phyloP scores from a whole-genome alignment of 805 yeast species.

The Myxozyma mucilagina region DNA sequence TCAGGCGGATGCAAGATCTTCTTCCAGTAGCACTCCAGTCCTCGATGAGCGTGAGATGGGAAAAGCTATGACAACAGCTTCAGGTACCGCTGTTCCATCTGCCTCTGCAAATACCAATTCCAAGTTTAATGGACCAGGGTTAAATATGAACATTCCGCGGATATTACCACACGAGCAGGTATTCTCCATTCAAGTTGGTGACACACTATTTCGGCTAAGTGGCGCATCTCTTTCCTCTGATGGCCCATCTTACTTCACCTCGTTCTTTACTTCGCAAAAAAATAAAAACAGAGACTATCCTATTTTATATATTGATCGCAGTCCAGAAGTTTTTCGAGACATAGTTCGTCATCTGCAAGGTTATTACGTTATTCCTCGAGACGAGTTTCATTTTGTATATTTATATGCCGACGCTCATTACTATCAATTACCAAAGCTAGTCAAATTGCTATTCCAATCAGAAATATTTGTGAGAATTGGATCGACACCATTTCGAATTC shows the following conservation, averaged over 20 bases:
- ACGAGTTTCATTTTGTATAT: slow-evolving; percentile 62
- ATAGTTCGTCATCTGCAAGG: slow-evolving; percentile 75
- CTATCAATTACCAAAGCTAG: slow-evolving; percentile 62
- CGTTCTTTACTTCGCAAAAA: slow-evolving; percentile 50
- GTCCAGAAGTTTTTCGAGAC: slow-evolving; percentile 64
- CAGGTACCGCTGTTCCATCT: slow-evolving; percentile 2
- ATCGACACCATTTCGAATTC: slow-evolving; percentile 56
- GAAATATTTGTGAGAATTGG: slow-evolving; percentile 64
- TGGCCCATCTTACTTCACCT: slow-evolving; percentile 80
- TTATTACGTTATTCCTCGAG: slow-evolving; percentile 60
- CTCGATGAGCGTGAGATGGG: not conserved
- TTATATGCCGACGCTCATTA: slow-evolving; percentile 71
- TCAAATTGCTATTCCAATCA: slow-evolving; percentile 50
- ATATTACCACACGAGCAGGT: slow-evolving; percentile 31
- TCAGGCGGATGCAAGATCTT: too few species aligned
- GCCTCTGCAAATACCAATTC: not conserved
- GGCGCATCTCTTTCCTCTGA: slow-evolving; percentile 77
- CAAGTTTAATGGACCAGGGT: slow-evolving; percentile 11
- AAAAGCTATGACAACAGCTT: slow-evolving; percentile 4
- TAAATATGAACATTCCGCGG: slow-evolving; percentile 24
- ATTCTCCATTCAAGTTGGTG: slow-evolving; percentile 34
- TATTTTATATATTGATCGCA: slow-evolving; percentile 66
- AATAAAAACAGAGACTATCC: slow-evolving; percentile 38
- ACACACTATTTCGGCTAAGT: slow-evolving; percentile 28
- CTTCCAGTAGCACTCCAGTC: too few species aligned